Base-by-base conservation (phyloP, 768 basidiomycete genomes). In the Tricholoma saponaceum region DNA sequence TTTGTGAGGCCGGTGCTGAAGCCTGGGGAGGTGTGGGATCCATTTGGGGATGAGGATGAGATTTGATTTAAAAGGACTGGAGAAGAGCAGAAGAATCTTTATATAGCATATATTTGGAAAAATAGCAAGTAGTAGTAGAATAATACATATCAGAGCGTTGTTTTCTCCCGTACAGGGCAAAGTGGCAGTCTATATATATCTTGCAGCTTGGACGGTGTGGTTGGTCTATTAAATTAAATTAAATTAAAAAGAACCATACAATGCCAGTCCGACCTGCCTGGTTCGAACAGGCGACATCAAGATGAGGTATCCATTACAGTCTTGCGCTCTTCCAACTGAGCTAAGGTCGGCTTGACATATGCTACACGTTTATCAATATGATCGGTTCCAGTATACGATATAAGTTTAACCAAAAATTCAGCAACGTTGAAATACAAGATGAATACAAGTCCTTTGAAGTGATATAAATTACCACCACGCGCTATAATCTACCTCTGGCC, bases 321-420 rank as follows among this genome's bases (percentile, higher is more conserved):
- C 72, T 74, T 63, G 69, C 70, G 75, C 75, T 77, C 75, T 77
- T 71, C 75, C 75, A 76, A 70, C 74, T 75, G 74, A 76, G 74
- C 74, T 76, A 75, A 69, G 69, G 69, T 69, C 67, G 71, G 72
- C 1, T 32, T 2, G 30, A 32, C 8, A 10, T 4, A 28, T 4
- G 8, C 8, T 10, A 32, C 8, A 32, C 30, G 8, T 9, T 9
- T 3, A 8, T 32, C 30, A 10, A 32, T 32, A 32, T 32, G 30
- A 32, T 32, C 4, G 12, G 12, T 32, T 8, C 7, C n/a, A n/a
- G n/a, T n/a, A n/a, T n/a, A n/a, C n/a, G n/a, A 37, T 16, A 14
- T 37, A 12, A 1, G 13, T 16, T 16, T 10, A 16, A 35, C 35
- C 10, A 35, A 35, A 12, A 35, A 35, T 28, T 28, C 28, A 28